Percentiles rank a stretch among this genome's conserved stretches.
Conservation (phyloP, 2,329 filamentous ascomycete genomes). For the Metarhizium humberi region DNA sequence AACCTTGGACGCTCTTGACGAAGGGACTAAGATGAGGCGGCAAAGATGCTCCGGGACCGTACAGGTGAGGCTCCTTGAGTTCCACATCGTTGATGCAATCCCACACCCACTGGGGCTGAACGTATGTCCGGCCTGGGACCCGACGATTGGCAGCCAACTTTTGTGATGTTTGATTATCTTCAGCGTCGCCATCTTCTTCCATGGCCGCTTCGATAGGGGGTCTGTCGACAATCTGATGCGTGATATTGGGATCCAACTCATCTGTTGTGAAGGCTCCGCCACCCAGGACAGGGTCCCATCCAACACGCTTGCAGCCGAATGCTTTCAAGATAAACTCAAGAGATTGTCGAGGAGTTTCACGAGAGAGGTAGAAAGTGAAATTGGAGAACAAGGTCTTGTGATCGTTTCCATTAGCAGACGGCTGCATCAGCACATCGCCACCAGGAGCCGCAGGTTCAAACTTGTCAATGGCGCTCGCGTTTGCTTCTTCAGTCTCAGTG, state of each 20-base stretch:
- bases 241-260: constrained; percentile 80
- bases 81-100: constrained; percentile 91
- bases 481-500: constrained; percentile 22
- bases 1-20: constrained; percentile 76
- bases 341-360: constrained; percentile 83
- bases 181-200: constrained; percentile 37
- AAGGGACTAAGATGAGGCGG: constrained; percentile 95
- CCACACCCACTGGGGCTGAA: constrained; percentile 99
- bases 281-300: constrained; percentile 86
- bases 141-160: constrained; percentile 55
- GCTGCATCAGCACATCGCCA: constrained; percentile 80
- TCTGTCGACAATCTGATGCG: constrained; percentile 91
- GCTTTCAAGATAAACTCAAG: constrained; percentile 88
- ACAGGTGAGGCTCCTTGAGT: constrained; percentile 76
- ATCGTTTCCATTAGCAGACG: constrained; percentile 54
- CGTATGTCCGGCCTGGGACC: constrained; percentile 83
- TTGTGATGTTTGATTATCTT: constrained; percentile 54
- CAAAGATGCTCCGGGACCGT: constrained; percentile 79
- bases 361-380: constrained; percentile 85
- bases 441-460: constrained; percentile 79
- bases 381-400: constrained; percentile 73
- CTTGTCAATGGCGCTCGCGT: constrained; percentile 66
- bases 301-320: constrained; percentile 92
- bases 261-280: constrained; percentile 88
- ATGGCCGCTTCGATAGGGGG: constrained; percentile 59